A percentile compares a stretch with the other conserved stretches of the same genome.
phyloP scores from a whole-genome alignment of 768 basidiomycete species.

The Lentinula boryana region DNA sequence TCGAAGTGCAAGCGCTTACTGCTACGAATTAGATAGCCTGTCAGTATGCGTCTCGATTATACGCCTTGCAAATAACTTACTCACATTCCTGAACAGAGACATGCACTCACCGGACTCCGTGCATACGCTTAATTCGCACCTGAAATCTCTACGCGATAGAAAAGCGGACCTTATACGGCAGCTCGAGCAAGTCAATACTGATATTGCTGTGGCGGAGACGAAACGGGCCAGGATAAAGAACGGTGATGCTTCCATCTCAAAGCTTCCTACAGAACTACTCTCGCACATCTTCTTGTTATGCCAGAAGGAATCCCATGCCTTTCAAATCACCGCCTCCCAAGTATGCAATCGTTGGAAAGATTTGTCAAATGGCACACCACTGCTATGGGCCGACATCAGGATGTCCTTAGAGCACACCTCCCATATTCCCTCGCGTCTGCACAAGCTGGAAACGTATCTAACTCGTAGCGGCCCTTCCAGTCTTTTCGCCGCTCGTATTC shows the following conservation, averaged over 20 bases:
- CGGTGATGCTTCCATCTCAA: conserved; percentile 23
- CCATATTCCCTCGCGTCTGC: conserved; percentile 17
- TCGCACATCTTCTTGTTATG: conserved; percentile 30
- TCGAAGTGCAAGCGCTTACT: too few species aligned
- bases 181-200: conserved; percentile 24
- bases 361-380: conserved; percentile 30
- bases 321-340: conserved; percentile 35
- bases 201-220: conserved; percentile 24
- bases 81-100: background rate
- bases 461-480: conserved; percentile 26
- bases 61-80: background rate
- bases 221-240: conserved; percentile 29
- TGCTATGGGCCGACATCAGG: conserved; percentile 38
- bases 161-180: conserved; percentile 23
- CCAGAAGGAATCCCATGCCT: conserved; percentile 18
- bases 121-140: background rate
- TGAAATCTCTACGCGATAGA: background rate
- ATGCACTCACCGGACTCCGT: background rate
- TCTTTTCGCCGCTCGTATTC: conserved; percentile 30
- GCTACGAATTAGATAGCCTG: too few species aligned
- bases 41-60: background rate
- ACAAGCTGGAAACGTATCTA: conserved; percentile 24
- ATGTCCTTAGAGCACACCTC: conserved; percentile 21
- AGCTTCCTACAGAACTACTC: conserved; percentile 36
- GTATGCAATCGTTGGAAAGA: conserved; percentile 41